A percentile compares a stretch with the other conserved stretches of the same genome.
These are phyloP conservation scores for Astrephomene gubernaculifera DNA, from an alignment of 139 green algal species.

Conservation along the genomic window DNA sequence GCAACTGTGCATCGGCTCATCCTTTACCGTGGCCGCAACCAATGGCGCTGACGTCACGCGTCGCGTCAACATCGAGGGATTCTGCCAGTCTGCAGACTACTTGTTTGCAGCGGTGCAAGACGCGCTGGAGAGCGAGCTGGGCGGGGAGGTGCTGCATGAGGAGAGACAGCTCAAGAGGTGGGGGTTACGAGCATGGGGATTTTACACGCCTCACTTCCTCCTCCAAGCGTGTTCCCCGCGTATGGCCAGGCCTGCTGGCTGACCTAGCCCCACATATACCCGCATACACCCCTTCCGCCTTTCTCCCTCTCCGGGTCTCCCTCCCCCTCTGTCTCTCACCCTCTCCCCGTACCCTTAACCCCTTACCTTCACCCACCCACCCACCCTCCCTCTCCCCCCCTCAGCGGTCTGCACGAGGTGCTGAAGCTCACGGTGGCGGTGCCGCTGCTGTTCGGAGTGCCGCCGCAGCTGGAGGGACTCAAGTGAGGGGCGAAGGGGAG, in stretches of 20 bases:
- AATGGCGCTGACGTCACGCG: constrained; percentile 75
- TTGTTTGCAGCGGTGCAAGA: constrained; percentile 60
- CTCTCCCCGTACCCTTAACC: too few species aligned
- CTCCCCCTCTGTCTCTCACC: too few species aligned
- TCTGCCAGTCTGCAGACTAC: constrained; percentile 69
- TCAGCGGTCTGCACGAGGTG: constrained; percentile 70
- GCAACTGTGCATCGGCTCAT: constrained; percentile 79
- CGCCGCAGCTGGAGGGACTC: constrained; percentile 76
- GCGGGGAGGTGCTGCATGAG: constrained; percentile 63
- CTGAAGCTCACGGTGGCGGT: constrained; percentile 78
- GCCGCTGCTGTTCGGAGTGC: constrained; percentile 84
- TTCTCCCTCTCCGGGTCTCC: too few species aligned
- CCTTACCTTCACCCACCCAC: not conserved
- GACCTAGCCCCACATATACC: too few species aligned
- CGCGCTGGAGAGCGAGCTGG: constrained; percentile 32
- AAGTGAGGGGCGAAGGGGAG: too few species aligned
- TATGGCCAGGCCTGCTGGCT: too few species aligned
- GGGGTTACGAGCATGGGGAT: too few species aligned
- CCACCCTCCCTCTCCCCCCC: not conserved
- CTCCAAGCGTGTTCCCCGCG: too few species aligned
- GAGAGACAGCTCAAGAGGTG: constrained; percentile 66
- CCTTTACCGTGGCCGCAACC: constrained; percentile 78
- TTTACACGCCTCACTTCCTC: too few species aligned
- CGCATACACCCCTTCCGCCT: too few species aligned
- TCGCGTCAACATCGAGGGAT: constrained; percentile 76